Evolutionary conservation across 2,329 filamentous ascomycete species (phyloP), one percentile per base, ranked within the genome.

Genomic region (Colletotrichum sp.): DNA sequence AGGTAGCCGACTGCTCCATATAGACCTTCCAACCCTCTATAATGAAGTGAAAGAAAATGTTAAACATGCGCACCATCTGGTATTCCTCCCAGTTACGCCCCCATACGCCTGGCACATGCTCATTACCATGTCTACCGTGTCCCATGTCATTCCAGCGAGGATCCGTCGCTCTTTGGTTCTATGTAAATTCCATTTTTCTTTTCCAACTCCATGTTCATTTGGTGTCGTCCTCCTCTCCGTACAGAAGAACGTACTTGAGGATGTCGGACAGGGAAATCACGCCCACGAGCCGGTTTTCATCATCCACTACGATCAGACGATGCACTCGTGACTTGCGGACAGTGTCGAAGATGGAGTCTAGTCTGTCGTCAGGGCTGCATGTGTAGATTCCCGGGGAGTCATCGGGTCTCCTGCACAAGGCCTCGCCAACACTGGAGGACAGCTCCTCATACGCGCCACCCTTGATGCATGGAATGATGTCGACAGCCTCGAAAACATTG

Each of bases 371-470:
- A 78, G 97, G 90, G 62, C 93, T 95, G 87, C 97, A 99, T 1
- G 96, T 99, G 86, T 98, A 99, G 78, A 99, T 99, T 59, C 98
- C 97, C 1, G 96, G 94, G 81, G 98, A 98, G 80, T 98, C 96
- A 69, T 98, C 95, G 15, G 95, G 92, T 77, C 96, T 92, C 84
- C 95, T 98, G 80, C 95, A 93, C 72, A 99, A 88, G 3, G 96
- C 96, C 78, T 98, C 96, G 59, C 96, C 97, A 6, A 99, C 95
- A 8, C 91, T 95, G 24, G 96, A 91, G 76, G 94, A 93, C 72
- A 99, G 89, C 79, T 98, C 96, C 78, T 99, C 97, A 82, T 99
- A 99, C 44, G 93, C 93, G 24, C 96, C 96, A 26, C 95, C 96
- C 85, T 98, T 98, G 86, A 99, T 98, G 80, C 98, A 93, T 0